Evolutionary conservation across 2,329 filamentous ascomycete genomes (phyloP).

Genomic region (Tolypocladium ophioglossoides): DNA sequence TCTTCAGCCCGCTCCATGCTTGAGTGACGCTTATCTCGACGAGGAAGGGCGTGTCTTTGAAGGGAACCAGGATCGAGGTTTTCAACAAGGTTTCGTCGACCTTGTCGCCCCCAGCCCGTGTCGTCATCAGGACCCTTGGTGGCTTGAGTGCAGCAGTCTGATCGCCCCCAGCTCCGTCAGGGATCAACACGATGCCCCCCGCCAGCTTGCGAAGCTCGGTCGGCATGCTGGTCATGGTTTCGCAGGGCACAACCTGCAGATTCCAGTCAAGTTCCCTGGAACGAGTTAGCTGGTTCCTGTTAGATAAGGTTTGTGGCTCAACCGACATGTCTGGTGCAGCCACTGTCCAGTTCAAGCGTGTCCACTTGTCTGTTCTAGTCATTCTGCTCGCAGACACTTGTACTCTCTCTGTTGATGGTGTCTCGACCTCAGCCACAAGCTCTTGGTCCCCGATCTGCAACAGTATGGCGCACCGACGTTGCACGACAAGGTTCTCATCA

Average conservation of each 20-base stretch:
- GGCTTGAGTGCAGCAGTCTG: not conserved
- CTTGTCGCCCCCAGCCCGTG: not conserved
- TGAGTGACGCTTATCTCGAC: conserved; percentile 21
- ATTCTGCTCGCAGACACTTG: conserved; percentile 14
- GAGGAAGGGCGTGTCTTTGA: conserved; percentile 18
- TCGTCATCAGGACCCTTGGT: not conserved
- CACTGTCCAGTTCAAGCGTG: conserved; percentile 20
- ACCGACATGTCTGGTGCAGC: conserved; percentile 24
- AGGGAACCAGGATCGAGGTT: conserved; percentile 17
- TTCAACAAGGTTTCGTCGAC: conserved; percentile 13
- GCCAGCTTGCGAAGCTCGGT: conserved; percentile 9
- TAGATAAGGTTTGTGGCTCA: not conserved
- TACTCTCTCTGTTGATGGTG: conserved; percentile 1
- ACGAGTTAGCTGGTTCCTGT: not conserved
- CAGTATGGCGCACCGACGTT: conserved; percentile 9
- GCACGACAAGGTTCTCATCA: conserved; percentile 3
- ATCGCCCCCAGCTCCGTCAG: not conserved
- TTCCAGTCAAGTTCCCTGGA: conserved; percentile 23
- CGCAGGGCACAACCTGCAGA: conserved; percentile 17
- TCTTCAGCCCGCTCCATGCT: conserved; percentile 13
- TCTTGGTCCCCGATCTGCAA: conserved; percentile 9
- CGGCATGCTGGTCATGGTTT: conserved; percentile 8
- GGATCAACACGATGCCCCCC: conserved; percentile 10
- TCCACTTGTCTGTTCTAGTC: conserved; percentile 9
- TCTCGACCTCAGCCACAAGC: conserved; percentile 11